Evolutionary conservation across 257 asterid species (phyloP), one percentile per base, ranked within the genome.

Genomic region (Apocynum venetum): DNA sequence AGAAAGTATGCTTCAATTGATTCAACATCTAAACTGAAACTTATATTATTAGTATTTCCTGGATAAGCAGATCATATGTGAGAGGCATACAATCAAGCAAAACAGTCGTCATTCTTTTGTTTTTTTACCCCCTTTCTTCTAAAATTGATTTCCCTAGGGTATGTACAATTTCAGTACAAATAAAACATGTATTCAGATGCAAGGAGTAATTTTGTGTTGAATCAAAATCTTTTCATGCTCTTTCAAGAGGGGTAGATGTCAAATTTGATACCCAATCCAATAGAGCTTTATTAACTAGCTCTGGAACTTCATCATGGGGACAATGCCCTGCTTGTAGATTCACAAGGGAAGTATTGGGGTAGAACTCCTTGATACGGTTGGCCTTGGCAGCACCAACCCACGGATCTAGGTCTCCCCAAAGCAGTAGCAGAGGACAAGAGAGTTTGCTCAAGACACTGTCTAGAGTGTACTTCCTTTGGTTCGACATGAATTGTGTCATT

Each of bases 311-410:
- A 49, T 94, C 98, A 48, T 94, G 98, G 0, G 98, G 98, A 74
- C 98, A 92, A 87, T 95, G 98, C 10, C 98, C 98, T 3, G 98
- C 97, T 80, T 89, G 90, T 38, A 92, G 86, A 85, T 86, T 90
- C 41, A 94, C 94, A 44, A 94, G 75, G 0, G 90, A 83, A 31
- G 96, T 86, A 43, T 89, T 83, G 6, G 86, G 87, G 80, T 92
- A 95, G 79, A 95, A 91, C 73, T 91, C 97, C 80, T 93, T 89
- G 76, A 93, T 95, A 40, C 91, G 84, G n/a, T 71, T 87, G 64
- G 98, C 98, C 78, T 95, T 95, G 25, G 96, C 92, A 3, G 97
- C 90, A 65, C 98, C 98, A 7, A 91, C 93, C 98, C 98, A 93
- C 4, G 97, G 98, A 80, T 93, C 98, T 13, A 92, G 82, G 80